Evolutionary conservation across 202 grass and related monocot genomes (phyloP).

Genomic region (Cymbopogon flexuosus): DNA sequence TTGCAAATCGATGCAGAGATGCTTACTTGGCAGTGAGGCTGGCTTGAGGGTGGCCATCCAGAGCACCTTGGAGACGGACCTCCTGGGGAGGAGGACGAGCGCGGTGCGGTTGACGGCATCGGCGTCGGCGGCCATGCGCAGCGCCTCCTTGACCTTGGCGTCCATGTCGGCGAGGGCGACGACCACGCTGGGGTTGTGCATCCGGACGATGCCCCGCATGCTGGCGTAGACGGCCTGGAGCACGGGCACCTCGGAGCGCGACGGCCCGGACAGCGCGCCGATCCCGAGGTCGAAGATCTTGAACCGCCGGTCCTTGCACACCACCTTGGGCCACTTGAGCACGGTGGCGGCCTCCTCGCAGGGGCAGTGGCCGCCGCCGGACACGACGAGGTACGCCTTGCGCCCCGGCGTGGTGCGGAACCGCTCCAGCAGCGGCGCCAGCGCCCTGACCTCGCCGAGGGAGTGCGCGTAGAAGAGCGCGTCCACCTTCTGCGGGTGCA

Average conservation of each 20-base stretch:
- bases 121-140: slow-evolving; percentile 58
- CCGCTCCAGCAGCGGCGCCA: slow-evolving; percentile 64
- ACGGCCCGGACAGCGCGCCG: slow-evolving; percentile 60
- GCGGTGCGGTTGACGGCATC: slow-evolving; percentile 45
- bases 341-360: slow-evolving; percentile 59
- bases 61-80: slow-evolving; percentile 59
- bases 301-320: slow-evolving; percentile 88
- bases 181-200: slow-evolving; percentile 81
- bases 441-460: slow-evolving; percentile 51
- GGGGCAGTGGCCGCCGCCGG: slow-evolving; percentile 65
- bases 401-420: slow-evolving; percentile 47
- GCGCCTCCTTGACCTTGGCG: slow-evolving; percentile 61
- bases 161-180: slow-evolving; percentile 49
- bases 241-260: slow-evolving; percentile 62
- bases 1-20: no score
- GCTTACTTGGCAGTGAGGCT: slow-evolving; percentile 49
- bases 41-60: slow-evolving; percentile 86
- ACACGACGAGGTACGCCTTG: slow-evolving; percentile 80
- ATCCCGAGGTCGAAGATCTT: slow-evolving; percentile 82
- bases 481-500: slow-evolving; percentile 92
- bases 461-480: slow-evolving; percentile 89
- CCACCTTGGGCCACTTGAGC: slow-evolving; percentile 81
- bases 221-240: slow-evolving; percentile 76
- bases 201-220: slow-evolving; percentile 73
- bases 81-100: slow-evolving; percentile 62